These are phyloP conservation scores for Neurospora sp. DNA, from an alignment of 495 filamentous ascomycete genomes.

Conservation along the genomic window DNA sequence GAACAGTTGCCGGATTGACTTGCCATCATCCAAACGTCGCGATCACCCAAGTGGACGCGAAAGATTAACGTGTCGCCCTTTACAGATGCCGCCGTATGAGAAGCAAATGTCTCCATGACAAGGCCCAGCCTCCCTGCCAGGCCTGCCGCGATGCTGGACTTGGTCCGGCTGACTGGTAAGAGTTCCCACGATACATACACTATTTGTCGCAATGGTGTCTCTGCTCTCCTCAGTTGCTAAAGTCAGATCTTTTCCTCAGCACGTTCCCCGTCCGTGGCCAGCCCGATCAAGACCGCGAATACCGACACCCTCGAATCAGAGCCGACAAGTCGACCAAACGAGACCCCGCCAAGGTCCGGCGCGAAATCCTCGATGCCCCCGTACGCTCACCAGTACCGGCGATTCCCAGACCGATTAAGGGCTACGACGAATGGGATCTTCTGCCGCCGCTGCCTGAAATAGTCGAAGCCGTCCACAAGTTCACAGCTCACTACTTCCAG, in stretches of 20 bases:
- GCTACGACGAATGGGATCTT: constrained; percentile 33
- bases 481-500: constrained; percentile 38
- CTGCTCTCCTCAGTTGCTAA: background rate
- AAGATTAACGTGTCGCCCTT: background rate
- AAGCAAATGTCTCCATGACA: constrained; percentile 39
- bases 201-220: background rate
- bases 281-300: constrained; percentile 33
- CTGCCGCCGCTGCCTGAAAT: constrained; percentile 31
- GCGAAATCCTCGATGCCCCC: constrained; percentile 22
- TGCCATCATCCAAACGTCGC: background rate
- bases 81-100: constrained; percentile 40
- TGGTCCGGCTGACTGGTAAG: constrained; percentile 32
- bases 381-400: constrained; percentile 13
- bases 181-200: background rate
- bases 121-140: constrained; percentile 31
- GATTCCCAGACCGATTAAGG: constrained; percentile 13
- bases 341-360: constrained; percentile 26
- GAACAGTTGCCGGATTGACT: constrained; percentile 3
- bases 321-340: constrained; percentile 29
- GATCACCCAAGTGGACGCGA: background rate
- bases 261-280: constrained; percentile 35
- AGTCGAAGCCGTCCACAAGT: constrained; percentile 34
- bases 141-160: constrained; percentile 34
- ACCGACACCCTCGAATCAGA: constrained; percentile 36
- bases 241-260: constrained; percentile 11